These are phyloP conservation scores for Sclerotinia sclerotiorum DNA, from an alignment of 2,329 filamentous ascomycete genomes.

Conservation along the genomic window DNA sequence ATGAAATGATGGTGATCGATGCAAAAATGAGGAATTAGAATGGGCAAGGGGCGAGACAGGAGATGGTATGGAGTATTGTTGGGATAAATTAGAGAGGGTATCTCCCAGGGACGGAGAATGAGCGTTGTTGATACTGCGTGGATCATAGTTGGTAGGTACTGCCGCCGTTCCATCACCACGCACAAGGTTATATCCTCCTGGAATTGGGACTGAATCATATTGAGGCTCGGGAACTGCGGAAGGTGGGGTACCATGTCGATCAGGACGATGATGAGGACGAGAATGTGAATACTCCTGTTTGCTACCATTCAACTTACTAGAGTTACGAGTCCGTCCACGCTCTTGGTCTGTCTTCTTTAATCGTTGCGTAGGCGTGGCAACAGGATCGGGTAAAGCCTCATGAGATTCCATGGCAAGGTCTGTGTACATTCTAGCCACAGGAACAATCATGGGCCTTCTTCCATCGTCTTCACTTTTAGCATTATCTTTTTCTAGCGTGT, in stretches of 20 bases:
- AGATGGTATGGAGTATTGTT: slow-evolving; percentile 19
- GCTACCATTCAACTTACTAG: background rate
- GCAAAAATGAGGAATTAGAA: background rate
- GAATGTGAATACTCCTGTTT: background rate
- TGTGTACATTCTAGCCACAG: slow-evolving; percentile 34
- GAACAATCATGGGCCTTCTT: slow-evolving; percentile 17
- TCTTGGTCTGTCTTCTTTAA: background rate
- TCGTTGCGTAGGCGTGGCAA: background rate
- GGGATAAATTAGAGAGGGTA: slow-evolving; percentile 24
- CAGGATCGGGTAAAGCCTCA: slow-evolving; percentile 1
- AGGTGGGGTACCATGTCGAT: slow-evolving; percentile 19
- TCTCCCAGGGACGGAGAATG: slow-evolving; percentile 22
- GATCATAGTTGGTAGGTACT: slow-evolving; percentile 36
- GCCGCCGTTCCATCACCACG: slow-evolving; percentile 35
- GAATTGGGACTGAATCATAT: slow-evolving; percentile 40
- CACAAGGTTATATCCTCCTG: slow-evolving; percentile 38
- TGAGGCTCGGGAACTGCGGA: slow-evolving; percentile 31
- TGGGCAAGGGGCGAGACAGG: slow-evolving; percentile 7
- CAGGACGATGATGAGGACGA: slow-evolving; percentile 26
- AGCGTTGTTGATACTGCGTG: slow-evolving; percentile 28
- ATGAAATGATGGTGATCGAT: background rate
- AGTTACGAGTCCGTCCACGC: background rate
- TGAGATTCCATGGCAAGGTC: slow-evolving; percentile 28
- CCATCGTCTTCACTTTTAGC: slow-evolving; percentile 12
- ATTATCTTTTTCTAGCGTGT: slow-evolving; percentile 29